These are phyloP conservation scores for Candida pseudoglaebosa DNA, from an alignment of 805 yeast species.

Conservation along the genomic window DNA sequence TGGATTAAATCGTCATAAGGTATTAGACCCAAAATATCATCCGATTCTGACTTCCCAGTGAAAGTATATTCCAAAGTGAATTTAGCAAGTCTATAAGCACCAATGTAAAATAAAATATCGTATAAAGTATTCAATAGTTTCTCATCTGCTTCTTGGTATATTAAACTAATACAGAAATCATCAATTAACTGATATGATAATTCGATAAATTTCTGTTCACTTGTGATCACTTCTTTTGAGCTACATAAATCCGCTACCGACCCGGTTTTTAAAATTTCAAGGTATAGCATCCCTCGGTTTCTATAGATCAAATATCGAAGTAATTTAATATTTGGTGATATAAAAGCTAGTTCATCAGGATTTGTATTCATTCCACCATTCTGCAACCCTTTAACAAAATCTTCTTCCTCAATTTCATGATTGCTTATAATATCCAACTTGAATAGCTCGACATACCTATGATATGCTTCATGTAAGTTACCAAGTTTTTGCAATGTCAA, in stretches of 20 bases:
- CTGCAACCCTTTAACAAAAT: conserved; percentile 35
- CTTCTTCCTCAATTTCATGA: conserved; percentile 39
- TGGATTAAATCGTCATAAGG: conserved; percentile 15
- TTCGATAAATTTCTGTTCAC: conserved; percentile 22
- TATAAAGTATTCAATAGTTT: conserved; percentile 47
- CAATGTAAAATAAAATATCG: conserved; percentile 49
- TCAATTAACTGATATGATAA: conserved; percentile 48
- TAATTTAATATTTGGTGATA: conserved; percentile 68
- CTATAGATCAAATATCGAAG: conserved; percentile 75
- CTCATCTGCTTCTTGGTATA: conserved; percentile 66
- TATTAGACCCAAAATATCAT: conserved; percentile 32
- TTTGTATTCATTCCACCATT: conserved; percentile 30
- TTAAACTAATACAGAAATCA: conserved; percentile 61
- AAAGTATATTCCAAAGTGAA: conserved; percentile 57
- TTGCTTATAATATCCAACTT: conserved; percentile 58
- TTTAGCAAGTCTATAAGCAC: conserved; percentile 47
- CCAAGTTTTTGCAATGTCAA: conserved; percentile 53
- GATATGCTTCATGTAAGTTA: conserved; percentile 47
- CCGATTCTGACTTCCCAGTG: conserved; percentile 39
- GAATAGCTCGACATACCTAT: conserved; percentile 59
- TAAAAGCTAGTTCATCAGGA: conserved; percentile 37
- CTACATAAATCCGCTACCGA: conserved; percentile 3
- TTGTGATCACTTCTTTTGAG: conserved; percentile 8
- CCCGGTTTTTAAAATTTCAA: conserved; percentile 33
- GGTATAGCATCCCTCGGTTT: conserved; percentile 73